Evolutionary conservation across 306 rosid genomes (phyloP).

Genomic region (Quercus rubra): DNA sequence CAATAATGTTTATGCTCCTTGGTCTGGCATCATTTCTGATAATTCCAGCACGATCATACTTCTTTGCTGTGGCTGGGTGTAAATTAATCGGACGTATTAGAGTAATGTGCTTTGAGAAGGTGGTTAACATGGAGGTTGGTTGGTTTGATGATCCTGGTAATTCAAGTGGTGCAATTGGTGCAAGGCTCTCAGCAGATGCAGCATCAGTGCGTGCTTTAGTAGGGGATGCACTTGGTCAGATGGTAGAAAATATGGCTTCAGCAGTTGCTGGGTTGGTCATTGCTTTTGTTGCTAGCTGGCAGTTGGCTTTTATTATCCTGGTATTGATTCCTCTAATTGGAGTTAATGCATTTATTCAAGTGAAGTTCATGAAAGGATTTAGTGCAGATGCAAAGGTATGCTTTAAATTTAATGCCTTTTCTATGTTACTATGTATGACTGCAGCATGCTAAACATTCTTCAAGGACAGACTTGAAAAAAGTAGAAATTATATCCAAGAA

Average conservation of each 20-base stretch:
- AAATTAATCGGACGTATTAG: constrained; percentile 48
- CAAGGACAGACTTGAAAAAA: not conserved
- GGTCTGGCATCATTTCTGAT: constrained; percentile 33
- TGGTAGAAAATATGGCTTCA: constrained; percentile 47
- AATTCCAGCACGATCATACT: constrained; percentile 39
- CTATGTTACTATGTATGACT: not conserved
- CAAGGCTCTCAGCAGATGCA: constrained; percentile 60
- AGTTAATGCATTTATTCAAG: constrained; percentile 39
- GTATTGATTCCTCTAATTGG: constrained; percentile 41
- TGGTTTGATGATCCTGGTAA: constrained; percentile 31
- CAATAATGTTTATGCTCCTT: constrained; percentile 32
- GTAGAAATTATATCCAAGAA: not conserved
- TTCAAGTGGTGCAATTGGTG: constrained; percentile 53
- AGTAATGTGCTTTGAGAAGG: constrained; percentile 44
- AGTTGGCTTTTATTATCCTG: constrained; percentile 44
- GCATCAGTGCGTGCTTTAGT: constrained; percentile 48
- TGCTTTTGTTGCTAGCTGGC: constrained; percentile 52
- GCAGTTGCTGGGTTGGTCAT: constrained; percentile 32
- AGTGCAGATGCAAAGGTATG: constrained; percentile 57
- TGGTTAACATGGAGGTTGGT: constrained; percentile 46
- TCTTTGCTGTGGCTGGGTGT: constrained; percentile 51
- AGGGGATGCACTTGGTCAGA: constrained; percentile 56
- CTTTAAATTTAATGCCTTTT: not conserved
- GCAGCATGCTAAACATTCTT: not conserved
- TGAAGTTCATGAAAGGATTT: constrained; percentile 45